Conservation (phyloP, 2,329 filamentous ascomycete species). For the Ceratocystis destructans region DNA sequence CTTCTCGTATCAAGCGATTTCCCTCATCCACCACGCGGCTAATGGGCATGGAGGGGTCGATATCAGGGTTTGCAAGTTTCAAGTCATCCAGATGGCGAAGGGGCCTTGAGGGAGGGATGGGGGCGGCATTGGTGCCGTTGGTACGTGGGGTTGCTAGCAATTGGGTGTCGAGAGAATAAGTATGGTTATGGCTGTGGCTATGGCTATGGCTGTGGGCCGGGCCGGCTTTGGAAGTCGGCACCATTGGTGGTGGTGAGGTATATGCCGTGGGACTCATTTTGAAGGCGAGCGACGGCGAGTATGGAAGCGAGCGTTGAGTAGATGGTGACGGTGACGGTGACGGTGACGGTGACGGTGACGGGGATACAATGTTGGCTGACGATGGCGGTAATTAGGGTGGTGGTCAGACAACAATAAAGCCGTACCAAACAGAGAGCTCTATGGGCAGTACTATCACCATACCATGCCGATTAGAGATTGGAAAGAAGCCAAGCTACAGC, state of each 20-base stretch:
- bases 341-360: background rate
- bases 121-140: constrained; percentile 23
- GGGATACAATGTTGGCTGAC: no score
- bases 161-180: constrained; percentile 26
- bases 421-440: constrained; percentile 1
- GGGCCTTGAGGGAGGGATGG: constrained; percentile 18
- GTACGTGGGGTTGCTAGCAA: constrained; percentile 25
- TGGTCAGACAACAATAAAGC: background rate
- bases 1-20: constrained; percentile 42
- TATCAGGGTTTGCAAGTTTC: constrained; percentile 32
- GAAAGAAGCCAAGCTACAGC: background rate
- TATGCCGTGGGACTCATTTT: constrained; percentile 16
- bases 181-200: constrained; percentile 18
- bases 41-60: constrained; percentile 38
- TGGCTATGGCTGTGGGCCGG: constrained; percentile 5
- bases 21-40: constrained; percentile 40
- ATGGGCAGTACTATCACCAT: background rate
- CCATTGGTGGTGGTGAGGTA: constrained; percentile 5
- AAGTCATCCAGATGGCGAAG: constrained; percentile 43
- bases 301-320: no score
- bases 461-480: background rate
- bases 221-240: constrained; percentile 1
- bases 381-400: background rate
- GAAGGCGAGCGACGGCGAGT: background rate
- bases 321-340: background rate